Percentiles rank a stretch among this genome's conserved stretches.
phyloP scores from a whole-genome alignment of 257 asterid species.

The Primulina tabacum region DNA sequence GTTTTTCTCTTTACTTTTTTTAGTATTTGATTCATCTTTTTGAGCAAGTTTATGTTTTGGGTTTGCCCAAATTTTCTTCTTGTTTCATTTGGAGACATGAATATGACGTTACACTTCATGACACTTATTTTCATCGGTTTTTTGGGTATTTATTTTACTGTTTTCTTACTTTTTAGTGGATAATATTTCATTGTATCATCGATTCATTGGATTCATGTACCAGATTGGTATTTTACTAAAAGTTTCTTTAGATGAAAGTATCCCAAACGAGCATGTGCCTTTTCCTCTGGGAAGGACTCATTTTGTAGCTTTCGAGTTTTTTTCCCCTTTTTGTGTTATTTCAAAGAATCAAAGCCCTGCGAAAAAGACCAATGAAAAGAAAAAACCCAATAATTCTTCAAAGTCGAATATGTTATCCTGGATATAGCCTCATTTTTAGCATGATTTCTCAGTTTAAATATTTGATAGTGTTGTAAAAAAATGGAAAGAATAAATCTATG shows the following conservation, averaged over 20 bases:
- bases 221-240: no score
- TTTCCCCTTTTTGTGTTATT: no score
- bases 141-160: background rate
- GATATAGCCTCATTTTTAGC: no score
- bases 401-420: no score
- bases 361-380: no score
- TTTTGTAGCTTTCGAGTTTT: background rate
- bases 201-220: no score
- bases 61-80: background rate
- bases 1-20: background rate
- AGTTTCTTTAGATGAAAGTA: background rate
- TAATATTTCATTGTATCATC: background rate
- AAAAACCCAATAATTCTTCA: no score
- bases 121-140: background rate
- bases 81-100: background rate
- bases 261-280: background rate
- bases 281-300: background rate
- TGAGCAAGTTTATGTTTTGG: background rate
- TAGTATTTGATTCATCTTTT: background rate
- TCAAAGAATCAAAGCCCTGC: no score
- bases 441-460: no score
- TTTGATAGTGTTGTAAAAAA: no score
- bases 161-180: background rate
- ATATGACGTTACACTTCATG: background rate
- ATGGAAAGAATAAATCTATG: no score